phyloP scores from a whole-genome alignment of 2,329 filamentous ascomycete species.

The Alternaria sp. region DNA sequence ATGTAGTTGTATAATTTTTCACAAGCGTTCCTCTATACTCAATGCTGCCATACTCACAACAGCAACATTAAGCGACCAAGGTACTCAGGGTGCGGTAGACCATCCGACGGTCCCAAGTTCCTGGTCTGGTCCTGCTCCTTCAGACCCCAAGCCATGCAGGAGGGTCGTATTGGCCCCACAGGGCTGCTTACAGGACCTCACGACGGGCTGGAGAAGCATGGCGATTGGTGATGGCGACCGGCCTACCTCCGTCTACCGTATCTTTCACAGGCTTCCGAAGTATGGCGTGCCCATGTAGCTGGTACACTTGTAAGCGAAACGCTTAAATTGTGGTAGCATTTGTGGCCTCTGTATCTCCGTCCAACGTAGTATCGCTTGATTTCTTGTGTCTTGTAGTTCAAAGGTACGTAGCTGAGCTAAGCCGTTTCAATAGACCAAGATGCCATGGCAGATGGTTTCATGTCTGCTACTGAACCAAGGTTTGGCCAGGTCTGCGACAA shows the following conservation, averaged over 20 bases:
- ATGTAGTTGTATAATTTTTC: not conserved
- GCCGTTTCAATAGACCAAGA: not conserved
- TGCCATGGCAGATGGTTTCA: not conserved
- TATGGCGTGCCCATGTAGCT: slow-evolving; percentile 3
- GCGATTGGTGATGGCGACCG: slow-evolving; percentile 10
- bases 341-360: slow-evolving; percentile 5
- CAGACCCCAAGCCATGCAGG: not conserved
- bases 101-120: not conserved
- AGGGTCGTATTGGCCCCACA: slow-evolving; percentile 15
- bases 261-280: not conserved
- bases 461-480: not conserved
- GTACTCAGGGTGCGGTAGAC: not conserved
- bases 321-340: slow-evolving; percentile 12
- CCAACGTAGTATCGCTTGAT: slow-evolving; percentile 6
- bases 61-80: not conserved
- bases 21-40: not conserved
- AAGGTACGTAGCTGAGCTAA: slow-evolving; percentile 8
- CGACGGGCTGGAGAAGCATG: not conserved
- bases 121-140: not conserved
- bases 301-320: slow-evolving; percentile 11
- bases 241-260: not conserved
- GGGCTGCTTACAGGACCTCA: slow-evolving; percentile 19
- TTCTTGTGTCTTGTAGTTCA: slow-evolving; percentile 5
- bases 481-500: slow-evolving; percentile 3
- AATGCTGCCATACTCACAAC: not conserved